A percentile compares a stretch with the other conserved stretches of the same genome.
Conservation (phyloP, 1,284 basidiomycete genomes). For the Exobasidium rhododendri region DNA sequence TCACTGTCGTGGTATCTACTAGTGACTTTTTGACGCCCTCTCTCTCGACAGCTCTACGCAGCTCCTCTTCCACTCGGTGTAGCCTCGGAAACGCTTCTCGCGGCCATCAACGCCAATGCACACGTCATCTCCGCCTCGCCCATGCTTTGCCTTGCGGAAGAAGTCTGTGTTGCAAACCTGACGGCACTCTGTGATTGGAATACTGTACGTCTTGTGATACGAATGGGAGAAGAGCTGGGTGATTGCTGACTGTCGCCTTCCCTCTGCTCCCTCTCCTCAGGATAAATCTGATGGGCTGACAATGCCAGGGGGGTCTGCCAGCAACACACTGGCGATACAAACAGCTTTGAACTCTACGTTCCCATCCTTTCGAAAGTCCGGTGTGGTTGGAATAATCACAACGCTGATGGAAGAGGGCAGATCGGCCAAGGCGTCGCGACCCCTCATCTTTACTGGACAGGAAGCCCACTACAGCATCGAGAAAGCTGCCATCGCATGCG, state of each 20-base stretch:
- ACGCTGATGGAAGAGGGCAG: constrained; percentile 20
- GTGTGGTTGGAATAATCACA: constrained; percentile 41
- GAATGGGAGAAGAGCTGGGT: background rate
- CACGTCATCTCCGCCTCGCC: constrained; percentile 57
- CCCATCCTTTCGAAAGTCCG: constrained; percentile 50
- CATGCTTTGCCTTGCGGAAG: constrained; percentile 53
- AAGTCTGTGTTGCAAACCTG: constrained; percentile 36
- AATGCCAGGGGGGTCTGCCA: constrained; percentile 56
- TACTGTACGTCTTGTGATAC: background rate
- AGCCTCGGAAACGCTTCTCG: constrained; percentile 54
- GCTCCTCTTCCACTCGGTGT: constrained; percentile 56
- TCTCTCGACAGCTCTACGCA: constrained; percentile 52
- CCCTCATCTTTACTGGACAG: constrained; percentile 54
- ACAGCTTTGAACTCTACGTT: constrained; percentile 55
- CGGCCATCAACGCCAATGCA: constrained; percentile 56
- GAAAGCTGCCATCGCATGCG: constrained; percentile 56
- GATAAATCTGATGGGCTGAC: constrained; percentile 39
- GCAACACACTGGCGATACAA: constrained; percentile 56
- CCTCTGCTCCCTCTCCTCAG: constrained; percentile 17
- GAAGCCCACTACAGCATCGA: constrained; percentile 56
- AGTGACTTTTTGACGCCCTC: background rate
- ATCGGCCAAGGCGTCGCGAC: constrained; percentile 26
- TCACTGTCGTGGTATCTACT: background rate
- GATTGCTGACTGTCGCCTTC: background rate
- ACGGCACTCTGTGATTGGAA: constrained; percentile 37